These are phyloP conservation scores for Setaria viridis DNA, from an alignment of 202 grass and related monocot species.

Conservation along the genomic window DNA sequence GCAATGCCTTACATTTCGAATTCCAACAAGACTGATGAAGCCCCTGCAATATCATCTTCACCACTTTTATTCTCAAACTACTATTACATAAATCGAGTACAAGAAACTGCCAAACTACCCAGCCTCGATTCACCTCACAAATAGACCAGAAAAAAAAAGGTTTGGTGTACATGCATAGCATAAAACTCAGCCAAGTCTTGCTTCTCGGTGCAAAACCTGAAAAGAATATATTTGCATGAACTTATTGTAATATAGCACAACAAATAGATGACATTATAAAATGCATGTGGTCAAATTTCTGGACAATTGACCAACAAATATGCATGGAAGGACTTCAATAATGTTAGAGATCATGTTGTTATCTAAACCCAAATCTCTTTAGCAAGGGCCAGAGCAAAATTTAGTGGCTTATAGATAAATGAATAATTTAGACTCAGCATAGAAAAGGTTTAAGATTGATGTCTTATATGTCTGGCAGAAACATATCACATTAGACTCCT, in stretches of 20 bases:
- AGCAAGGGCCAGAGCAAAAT: background rate
- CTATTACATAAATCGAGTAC: conserved; percentile 48
- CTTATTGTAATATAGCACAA: conserved; percentile 8
- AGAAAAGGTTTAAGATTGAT: background rate
- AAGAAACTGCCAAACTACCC: conserved; percentile 11
- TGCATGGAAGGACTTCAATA: background rate
- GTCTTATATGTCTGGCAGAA: background rate
- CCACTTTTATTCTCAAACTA: conserved; percentile 21
- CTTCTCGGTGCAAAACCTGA: conserved; percentile 78
- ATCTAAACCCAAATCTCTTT: conserved; percentile 8
- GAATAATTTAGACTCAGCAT: background rate
- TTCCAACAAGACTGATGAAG: conserved; percentile 12
- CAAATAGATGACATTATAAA: background rate
- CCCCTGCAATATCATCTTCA: background rate
- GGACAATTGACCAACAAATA: background rate
- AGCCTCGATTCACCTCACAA: conserved; percentile 31
- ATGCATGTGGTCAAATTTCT: background rate
- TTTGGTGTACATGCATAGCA: conserved; percentile 18
- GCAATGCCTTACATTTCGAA: background rate
- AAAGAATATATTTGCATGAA: conserved; percentile 34
- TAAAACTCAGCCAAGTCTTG: conserved; percentile 63
- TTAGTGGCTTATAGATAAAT: background rate
- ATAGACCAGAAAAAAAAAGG: conserved; percentile 13
- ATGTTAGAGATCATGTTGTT: background rate
- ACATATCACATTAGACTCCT: background rate